These are phyloP conservation scores for Trypanosoma vivax DNA, from an alignment of 208 protist genomes.

Conservation along the genomic window DNA sequence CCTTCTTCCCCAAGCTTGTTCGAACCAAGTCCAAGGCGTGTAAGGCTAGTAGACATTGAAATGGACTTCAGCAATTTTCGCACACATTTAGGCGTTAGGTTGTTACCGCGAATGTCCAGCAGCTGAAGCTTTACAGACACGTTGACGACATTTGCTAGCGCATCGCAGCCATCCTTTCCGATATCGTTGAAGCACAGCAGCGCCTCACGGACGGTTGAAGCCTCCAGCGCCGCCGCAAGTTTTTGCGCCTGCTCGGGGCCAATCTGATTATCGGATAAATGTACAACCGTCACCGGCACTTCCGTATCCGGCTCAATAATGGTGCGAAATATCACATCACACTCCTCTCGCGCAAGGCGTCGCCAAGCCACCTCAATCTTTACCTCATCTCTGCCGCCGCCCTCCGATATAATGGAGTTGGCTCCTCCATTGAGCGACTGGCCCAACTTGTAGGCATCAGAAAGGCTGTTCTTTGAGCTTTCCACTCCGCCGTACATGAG, in stretches of 20 bases:
- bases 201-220: slow-evolving; percentile 55
- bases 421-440: neutral
- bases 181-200: slow-evolving; percentile 86
- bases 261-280: slow-evolving; percentile 85
- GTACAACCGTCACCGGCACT: slow-evolving; percentile 43
- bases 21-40: slow-evolving; percentile 40
- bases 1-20: slow-evolving; percentile 85
- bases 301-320: slow-evolving; percentile 47
- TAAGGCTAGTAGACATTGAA: slow-evolving; percentile 58
- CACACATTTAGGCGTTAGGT: slow-evolving; percentile 42
- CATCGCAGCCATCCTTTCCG: slow-evolving; percentile 84
- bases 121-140: slow-evolving; percentile 53
- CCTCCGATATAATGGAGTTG: neutral
- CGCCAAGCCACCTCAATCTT: slow-evolving; percentile 63
- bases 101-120: slow-evolving; percentile 83
- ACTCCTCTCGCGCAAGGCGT: slow-evolving; percentile 40
- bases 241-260: slow-evolving; percentile 44
- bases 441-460: neutral
- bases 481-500: no score
- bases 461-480: no score
- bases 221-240: slow-evolving; percentile 59
- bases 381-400: slow-evolving; percentile 5
- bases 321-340: slow-evolving; percentile 49
- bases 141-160: slow-evolving; percentile 68
- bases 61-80: slow-evolving; percentile 73